Evolutionary conservation across 495 filamentous ascomycete species (phyloP), one percentile per base, ranked within the genome.

Genomic region (Aspergillus avenaceus): DNA sequence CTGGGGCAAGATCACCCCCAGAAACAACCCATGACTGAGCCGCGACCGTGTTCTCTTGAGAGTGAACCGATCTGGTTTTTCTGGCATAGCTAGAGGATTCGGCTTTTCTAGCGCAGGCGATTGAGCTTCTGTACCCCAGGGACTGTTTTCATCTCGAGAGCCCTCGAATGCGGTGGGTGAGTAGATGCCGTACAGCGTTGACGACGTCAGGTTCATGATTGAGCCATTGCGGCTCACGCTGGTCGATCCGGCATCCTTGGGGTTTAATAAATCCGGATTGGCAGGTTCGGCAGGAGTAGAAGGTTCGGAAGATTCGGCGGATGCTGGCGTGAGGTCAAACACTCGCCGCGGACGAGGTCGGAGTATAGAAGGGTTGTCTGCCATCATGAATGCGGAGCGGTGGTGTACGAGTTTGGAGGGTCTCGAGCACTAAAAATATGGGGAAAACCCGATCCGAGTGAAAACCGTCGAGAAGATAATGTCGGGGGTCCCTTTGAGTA

Each of bases 151-250:
- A 47, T 81, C 77, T 14, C 73, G 72, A 26, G 62, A 65, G 34
- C 64, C 71, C 49, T 75, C 74, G 55, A 76, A 78, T 50, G 73
- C 80, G 3, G 80, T 82, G 12, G 84, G 87, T 9, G 82, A 79
- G 71, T 93, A 97, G 63, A 97, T 98, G 37, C 93, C 93, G 55
- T 84, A 86, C 0, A 97, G 81, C 1, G 93, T 96, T 2, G 88
- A 88, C 12, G 87, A 84, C 23, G 91, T 96, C 44, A 97, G 79
- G 63, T 96, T 95, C 58, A 92, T 77, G 23, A 88, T 77, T 3
- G 91, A 96, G 43, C 83, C 81, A 24, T 84, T 85, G 45, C 87
- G 81, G 62, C 77, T 83, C 34, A 75, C 66, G 29, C 59, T 61
- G 45, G 59, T 54, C 23, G 67, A 60, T 34, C 59, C 61, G 19